Evolutionary conservation across 106 monocot genomes (phyloP), one percentile per base, ranked within the genome.

Genomic region (Dendrobium chrysotoxum): DNA sequence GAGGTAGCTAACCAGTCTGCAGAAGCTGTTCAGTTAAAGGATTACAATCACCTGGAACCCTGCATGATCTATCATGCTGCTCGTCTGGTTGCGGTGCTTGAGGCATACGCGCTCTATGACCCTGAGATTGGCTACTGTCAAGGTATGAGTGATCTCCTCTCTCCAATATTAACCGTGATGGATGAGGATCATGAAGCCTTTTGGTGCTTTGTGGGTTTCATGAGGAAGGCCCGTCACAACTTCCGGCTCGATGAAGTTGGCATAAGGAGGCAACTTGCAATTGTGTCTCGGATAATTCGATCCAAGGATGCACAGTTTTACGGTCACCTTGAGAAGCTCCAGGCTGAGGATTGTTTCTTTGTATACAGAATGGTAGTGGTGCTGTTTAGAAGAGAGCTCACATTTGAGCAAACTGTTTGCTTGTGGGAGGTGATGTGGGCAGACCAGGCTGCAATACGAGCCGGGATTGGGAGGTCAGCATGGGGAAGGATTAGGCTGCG

Each of bases 341-440:
- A 89, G 75, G 95, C 95, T 1, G 91, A 91, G 91, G 95, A 93
- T 80, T 96, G 93, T 47, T 96, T 93, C 79, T 96, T 93, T 75
- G 95, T 96, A 53, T 96, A 96, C 79, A 85, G 95, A 75, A 96
- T 96, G 95, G 95, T 96, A 28, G 89, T 96, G 65, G 95, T 96
- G 50, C 65, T 96, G 54, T 93, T 96, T 39, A 47, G 95, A 28
- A 84, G 95, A 46, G 95, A 96, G 83, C 87, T 96, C 31, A 88
- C 80, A 10, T 96, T 96, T 40, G 93, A 93, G 72, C 95, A 96
- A 75, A 96, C 95, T 5, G 42, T 93, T 28, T 91, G 86, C 46
- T 77, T 96, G 35, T 96, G 95, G 95, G 95, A 96, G 85, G 95
- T 89, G 30, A 93, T 96, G 88, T 96, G 95, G 95, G 95, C 93